Evolutionary conservation across 2,329 filamentous ascomycete genomes (phyloP), one percentile per base, ranked within the genome.

Genomic region (Ilyonectria sp.): DNA sequence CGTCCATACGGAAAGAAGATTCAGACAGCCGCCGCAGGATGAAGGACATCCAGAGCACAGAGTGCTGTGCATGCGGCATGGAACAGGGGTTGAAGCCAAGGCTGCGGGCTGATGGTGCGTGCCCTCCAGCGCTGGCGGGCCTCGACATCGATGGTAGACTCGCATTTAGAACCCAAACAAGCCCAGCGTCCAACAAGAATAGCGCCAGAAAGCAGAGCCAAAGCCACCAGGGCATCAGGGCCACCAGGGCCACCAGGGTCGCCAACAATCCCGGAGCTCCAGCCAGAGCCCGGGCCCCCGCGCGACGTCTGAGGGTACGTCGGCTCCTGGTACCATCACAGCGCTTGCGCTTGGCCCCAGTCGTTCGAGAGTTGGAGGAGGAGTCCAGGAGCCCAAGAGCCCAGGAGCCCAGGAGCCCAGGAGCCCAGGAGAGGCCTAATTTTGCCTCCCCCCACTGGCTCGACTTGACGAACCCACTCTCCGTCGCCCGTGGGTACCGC

Each of bases 241-340:
- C 52, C 46, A 56, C 56, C 60, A 64, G 21, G 44, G 37, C 31
- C 46, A 56, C 56, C 60, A 64, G 21, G 44, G 37, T 31, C 23
- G 37, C 44, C 43, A 26, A 26, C 61, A 56, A 60, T 6, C 29
- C 49, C 35, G 47, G 46, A 23, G 29, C 52, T 33, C 37, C 53
- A 44, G 43, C 61, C 53, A 63, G 53, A 59, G 35, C 37, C 40
- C 57, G 58, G 49, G 63, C 60, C 33, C 67, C 57, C 57, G 37
- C 61, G 35, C 50, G 49, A 59, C 60, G 55, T 64, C 60, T 52
- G 60, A 68, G 65, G 65, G 66, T 73, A 73, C 62, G 65, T 68
- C 73, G 73, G 73, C 69, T 75, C 70, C 71, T 60, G 62, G 73
- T 75, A 75, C 69, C 69, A 44, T 59, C 46, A 58, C 43, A 61